phyloP scores from a whole-genome alignment of 2,329 filamentous ascomycete species.

The Diaporthe sp. region DNA sequence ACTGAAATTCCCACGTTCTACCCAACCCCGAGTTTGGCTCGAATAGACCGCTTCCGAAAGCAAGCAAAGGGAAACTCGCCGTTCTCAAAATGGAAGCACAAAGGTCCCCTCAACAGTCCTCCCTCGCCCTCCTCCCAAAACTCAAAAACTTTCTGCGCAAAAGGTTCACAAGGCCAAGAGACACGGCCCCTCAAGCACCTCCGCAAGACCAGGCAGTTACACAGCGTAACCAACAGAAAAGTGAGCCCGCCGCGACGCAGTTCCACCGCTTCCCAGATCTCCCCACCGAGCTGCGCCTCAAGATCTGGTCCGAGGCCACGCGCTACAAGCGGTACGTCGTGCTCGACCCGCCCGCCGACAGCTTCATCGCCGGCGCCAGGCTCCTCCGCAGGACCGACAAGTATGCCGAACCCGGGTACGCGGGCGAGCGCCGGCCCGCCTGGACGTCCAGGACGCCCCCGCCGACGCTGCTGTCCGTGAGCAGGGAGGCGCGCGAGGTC shows the following conservation, averaged over 20 bases:
- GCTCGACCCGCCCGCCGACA: not conserved
- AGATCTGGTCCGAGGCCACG: slow-evolving; percentile 12
- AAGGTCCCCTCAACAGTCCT: too few relatives aligned
- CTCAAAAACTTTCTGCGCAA: not conserved
- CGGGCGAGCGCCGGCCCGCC: not conserved
- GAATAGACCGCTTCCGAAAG: too few relatives aligned
- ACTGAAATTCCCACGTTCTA: not conserved
- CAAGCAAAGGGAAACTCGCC: not conserved
- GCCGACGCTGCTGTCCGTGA: slow-evolving; percentile 3
- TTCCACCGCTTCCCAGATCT: slow-evolving; percentile 11
- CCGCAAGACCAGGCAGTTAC: not conserved
- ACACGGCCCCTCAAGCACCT: not conserved
- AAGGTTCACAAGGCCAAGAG: not conserved
- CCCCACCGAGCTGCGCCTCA: slow-evolving; percentile 1
- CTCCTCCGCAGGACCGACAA: accelerated
- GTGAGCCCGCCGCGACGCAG: not conserved
- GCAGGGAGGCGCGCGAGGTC: slow-evolving; percentile 4
- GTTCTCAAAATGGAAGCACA: not conserved
- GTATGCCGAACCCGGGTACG: not conserved
- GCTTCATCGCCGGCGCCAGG: not conserved
- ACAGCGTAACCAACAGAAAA: not conserved
- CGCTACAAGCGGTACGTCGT: not conserved
- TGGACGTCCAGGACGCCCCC: slow-evolving; percentile 11
- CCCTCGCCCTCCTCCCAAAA: not conserved
- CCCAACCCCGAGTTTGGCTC: too few relatives aligned